Evolutionary conservation across 768 basidiomycete genomes (phyloP), one percentile per base, ranked within the genome.

Genomic region (Hysterangium stoloniferum): DNA sequence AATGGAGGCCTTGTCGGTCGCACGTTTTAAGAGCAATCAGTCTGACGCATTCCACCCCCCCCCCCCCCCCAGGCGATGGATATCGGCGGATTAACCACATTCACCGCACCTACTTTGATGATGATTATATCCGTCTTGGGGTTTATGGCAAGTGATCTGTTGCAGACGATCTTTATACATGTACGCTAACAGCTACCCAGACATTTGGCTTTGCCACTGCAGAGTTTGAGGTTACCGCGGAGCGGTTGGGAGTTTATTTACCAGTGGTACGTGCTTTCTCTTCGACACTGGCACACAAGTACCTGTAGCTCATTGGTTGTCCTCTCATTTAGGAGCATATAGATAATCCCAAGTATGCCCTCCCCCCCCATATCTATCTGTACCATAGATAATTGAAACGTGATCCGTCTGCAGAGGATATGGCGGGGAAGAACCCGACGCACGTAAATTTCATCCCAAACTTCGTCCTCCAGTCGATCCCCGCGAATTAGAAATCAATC

Each of bases 301-400:
- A 28, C 25, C 13, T 48, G 8, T 37, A n/a, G 56, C 31, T 48
- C 33, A 33, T 13, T 38, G 22, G 7, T 19, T n/a, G 28, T 20
- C 25, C 55, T n/a, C n/a, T n/a, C n/a, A n/a, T n/a, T n/a, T n/a
- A 76, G 72, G 80, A 86, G 68, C 86, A 86, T 58, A 86, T 86
- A 56, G 84, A 89, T 60, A 87, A 87, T 56, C 86, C 86, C 1
- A 84, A 81, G 77, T 77, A 57, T 43, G 1, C 13, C 35, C 25
- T 35, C 15, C 45, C 13, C 15, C 17, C 6, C 29, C 13, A 13
- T 6, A 4, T 3, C 6, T 36, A 8, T 12, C 28, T 20, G 31
- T 13, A n/a, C 17, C 41, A n/a, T 4, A 19, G n/a, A 11, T 15
- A 2, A 25, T 38, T 1, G 7, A 27, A 36, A 6, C 31, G 29